A percentile compares a stretch with the other conserved stretches of the same genome.
phyloP scores from a whole-genome alignment of 352 stramenopile genomes.

The Phytophthora lateralis region DNA sequence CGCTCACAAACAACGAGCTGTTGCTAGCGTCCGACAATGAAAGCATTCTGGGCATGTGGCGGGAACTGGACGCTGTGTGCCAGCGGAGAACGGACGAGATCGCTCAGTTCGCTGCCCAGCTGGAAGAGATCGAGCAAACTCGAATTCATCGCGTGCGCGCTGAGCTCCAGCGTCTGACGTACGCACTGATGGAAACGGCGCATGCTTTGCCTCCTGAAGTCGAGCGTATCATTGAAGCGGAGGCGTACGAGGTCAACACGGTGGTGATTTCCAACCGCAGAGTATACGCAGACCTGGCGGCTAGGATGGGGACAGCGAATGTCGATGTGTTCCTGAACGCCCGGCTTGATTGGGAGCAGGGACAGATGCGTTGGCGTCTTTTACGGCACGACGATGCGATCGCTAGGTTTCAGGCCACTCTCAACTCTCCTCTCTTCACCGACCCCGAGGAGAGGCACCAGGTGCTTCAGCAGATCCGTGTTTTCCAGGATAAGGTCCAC shows the following conservation, averaged over 20 bases:
- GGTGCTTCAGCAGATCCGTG: constrained; percentile 60
- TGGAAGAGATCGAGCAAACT: constrained; percentile 62
- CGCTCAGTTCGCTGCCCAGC: constrained; percentile 40
- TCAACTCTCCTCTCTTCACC: constrained; percentile 71
- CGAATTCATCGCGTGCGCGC: constrained; percentile 48
- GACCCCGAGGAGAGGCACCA: constrained; percentile 65
- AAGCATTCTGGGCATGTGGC: constrained; percentile 49
- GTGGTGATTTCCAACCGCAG: constrained; percentile 85
- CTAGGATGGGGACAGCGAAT: constrained; percentile 66
- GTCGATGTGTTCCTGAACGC: constrained; percentile 64
- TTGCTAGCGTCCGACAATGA: constrained; percentile 49
- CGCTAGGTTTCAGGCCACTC: constrained; percentile 51
- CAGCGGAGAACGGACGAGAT: constrained; percentile 49
- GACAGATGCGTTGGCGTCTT: constrained; percentile 66
- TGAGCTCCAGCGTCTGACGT: constrained; percentile 51
- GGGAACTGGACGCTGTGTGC: constrained; percentile 46
- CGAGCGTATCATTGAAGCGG: constrained; percentile 73
- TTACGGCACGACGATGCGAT: constrained; percentile 84
- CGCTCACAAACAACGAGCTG: constrained; percentile 36
- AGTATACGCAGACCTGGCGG: constrained; percentile 75
- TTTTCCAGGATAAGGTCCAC: constrained; percentile 61
- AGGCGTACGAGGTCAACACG: constrained; percentile 79
- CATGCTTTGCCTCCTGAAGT: constrained; percentile 68
- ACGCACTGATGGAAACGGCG: constrained; percentile 65
- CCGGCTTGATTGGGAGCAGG: constrained; percentile 70